Conservation (phyloP, 371 early-diverging fungal species). For the Smittium culicis region DNA sequence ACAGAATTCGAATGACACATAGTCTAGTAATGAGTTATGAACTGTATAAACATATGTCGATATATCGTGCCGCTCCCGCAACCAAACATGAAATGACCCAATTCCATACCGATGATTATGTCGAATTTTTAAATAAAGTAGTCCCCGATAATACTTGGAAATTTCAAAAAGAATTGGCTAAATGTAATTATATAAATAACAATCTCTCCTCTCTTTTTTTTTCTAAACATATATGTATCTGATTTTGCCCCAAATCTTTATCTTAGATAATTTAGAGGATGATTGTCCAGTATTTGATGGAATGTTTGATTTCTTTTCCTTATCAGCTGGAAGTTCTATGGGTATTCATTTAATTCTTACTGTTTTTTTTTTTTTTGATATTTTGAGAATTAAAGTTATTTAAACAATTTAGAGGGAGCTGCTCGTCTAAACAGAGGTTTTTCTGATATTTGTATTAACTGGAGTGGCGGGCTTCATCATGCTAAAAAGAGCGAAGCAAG, state of each 20-base stretch:
- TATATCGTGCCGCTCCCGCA: conserved; percentile 56
- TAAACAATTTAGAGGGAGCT: conserved; percentile 53
- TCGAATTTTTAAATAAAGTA: conserved; percentile 91
- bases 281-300: conserved; percentile 99
- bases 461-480: conserved; percentile 99
- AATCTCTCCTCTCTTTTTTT: not conserved
- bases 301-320: conserved; percentile 85
- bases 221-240: not conserved
- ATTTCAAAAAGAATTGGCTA: conserved; percentile 31
- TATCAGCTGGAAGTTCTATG: conserved; percentile 92
- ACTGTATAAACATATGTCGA: conserved; percentile 91
- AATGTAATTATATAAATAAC: conserved; percentile 23
- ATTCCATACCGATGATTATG: conserved; percentile 99
- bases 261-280: conserved; percentile 43
- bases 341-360: not conserved
- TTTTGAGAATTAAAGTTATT: not conserved
- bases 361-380: no score
- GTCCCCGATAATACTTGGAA: conserved; percentile 60
- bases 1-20: conserved; percentile 96
- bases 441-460: conserved; percentile 95
- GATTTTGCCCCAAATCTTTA: not conserved
- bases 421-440: conserved; percentile 77
- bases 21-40: conserved; percentile 94
- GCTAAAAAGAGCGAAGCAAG: conserved; percentile 94
- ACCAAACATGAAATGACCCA: conserved; percentile 92